Evolutionary conservation across 1,139 yeast genomes (phyloP).

Genomic region (Geotrichum restrictum): DNA sequence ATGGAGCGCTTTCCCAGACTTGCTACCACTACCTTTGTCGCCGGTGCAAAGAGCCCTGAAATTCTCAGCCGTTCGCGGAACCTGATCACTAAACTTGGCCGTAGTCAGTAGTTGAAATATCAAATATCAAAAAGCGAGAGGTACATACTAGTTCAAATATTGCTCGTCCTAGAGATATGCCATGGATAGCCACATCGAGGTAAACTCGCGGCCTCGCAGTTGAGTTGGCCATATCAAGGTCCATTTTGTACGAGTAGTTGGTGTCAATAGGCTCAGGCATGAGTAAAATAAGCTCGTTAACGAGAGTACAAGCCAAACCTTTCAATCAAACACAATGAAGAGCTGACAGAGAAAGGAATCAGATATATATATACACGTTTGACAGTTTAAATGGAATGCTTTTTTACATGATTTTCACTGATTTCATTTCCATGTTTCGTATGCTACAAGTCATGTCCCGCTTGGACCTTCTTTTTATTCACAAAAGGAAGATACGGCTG

Average conservation of each 20-base stretch:
- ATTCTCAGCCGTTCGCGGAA: constrained; percentile 91
- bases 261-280: background rate
- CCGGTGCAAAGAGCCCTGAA: constrained; percentile 90
- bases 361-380: too few species aligned
- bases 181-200: constrained; percentile 71
- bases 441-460: too few species aligned
- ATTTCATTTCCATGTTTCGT: too few species aligned
- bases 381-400: too few species aligned
- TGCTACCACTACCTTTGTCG: constrained; percentile 69
- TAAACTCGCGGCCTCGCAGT: constrained; percentile 53
- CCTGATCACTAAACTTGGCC: constrained; percentile 33
- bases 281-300: too few species aligned
- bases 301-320: too few species aligned
- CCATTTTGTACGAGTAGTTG: constrained; percentile 6
- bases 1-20: constrained; percentile 58
- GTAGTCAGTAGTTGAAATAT: constrained; percentile 39
- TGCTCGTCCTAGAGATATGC: constrained; percentile 62
- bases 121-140: background rate
- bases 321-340: too few species aligned
- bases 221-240: constrained; percentile 14
- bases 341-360: too few species aligned
- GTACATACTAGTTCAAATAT: constrained; percentile 55
- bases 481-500: background rate
- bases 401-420: too few species aligned
- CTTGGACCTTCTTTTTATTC: too few species aligned